Evolutionary conservation across 495 filamentous ascomycete genomes (phyloP).

Genomic region (Opeltia flavorubescens): DNA sequence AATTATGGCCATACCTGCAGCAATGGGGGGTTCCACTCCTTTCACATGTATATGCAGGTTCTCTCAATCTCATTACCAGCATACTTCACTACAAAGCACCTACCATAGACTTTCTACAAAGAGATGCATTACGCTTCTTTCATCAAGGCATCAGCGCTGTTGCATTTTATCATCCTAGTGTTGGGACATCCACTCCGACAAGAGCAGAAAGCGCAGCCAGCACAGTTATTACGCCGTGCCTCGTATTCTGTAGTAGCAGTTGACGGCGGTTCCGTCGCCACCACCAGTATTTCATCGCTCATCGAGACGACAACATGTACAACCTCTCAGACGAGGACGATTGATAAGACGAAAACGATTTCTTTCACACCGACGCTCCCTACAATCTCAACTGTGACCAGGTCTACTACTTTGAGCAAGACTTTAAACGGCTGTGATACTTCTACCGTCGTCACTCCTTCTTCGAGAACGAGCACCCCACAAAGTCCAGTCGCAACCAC

Average conservation of each 20-base stretch:
- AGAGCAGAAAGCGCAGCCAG: not conserved
- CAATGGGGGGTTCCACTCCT: no score
- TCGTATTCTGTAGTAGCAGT: slow-evolving; percentile 37
- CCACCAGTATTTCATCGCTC: slow-evolving; percentile 10
- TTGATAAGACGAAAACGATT: slow-evolving; percentile 14
- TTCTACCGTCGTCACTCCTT: slow-evolving; percentile 49
- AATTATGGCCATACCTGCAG: no score
- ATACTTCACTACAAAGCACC: not conserved
- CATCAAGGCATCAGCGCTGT: not conserved
- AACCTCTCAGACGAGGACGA: slow-evolving; percentile 17
- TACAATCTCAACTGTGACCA: slow-evolving; percentile 11
- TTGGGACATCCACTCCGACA: slow-evolving; percentile 5
- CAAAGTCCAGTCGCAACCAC: no score
- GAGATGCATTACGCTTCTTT: not conserved
- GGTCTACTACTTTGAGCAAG: no score
- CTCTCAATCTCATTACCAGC: no score
- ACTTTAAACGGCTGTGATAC: no score
- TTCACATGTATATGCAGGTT: no score
- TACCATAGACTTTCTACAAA: not conserved
- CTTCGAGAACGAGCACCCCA: slow-evolving; percentile 43
- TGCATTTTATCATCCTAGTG: not conserved
- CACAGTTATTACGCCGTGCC: slow-evolving; percentile 10
- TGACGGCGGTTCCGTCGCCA: slow-evolving; percentile 22
- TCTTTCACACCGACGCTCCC: slow-evolving; percentile 14
- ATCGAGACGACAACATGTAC: slow-evolving; percentile 16